Evolutionary conservation across 768 basidiomycete species (phyloP).

Genomic region (Mycena belliarum): DNA sequence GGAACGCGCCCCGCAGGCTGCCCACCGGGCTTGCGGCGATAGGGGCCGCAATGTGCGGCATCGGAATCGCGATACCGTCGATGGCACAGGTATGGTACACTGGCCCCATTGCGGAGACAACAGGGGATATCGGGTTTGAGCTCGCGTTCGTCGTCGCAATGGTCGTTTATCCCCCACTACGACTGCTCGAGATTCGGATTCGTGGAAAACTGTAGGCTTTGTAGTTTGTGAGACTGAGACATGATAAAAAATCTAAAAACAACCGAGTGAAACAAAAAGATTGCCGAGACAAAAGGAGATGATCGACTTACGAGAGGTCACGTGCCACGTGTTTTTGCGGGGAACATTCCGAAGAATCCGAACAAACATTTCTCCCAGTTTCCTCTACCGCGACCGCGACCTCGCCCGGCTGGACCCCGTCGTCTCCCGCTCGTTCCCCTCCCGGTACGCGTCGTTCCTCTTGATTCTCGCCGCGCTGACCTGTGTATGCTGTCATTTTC

Average conservation of each 20-base stretch:
- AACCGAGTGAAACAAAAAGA: neutral
- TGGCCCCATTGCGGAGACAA: conserved; percentile 66
- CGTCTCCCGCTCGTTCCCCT: neutral
- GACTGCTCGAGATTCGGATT: conserved; percentile 48
- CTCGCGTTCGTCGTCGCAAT: conserved; percentile 58
- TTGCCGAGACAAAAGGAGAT: neutral
- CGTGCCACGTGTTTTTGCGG: neutral
- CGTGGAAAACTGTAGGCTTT: conserved; percentile 18
- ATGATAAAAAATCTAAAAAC: too few species aligned
- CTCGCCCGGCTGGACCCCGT: neutral
- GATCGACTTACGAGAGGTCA: neutral
- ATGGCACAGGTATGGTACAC: conserved; percentile 80
- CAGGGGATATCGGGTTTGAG: conserved; percentile 86
- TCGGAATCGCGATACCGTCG: conserved; percentile 60
- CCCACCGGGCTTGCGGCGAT: conserved; percentile 73
- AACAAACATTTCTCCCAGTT: too few species aligned
- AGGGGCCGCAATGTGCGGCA: conserved; percentile 49
- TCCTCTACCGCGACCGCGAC: conserved; percentile 2
- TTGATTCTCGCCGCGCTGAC: neutral
- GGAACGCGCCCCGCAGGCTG: conserved; percentile 57
- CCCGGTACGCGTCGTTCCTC: neutral
- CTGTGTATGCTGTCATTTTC: neutral
- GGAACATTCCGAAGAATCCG: neutral
- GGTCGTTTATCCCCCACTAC: conserved; percentile 58
- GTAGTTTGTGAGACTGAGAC: too few species aligned